Evolutionary conservation across 441 rosid species (phyloP), one percentile per base, ranked within the genome.

Genomic region (Macaranga tanarius): DNA sequence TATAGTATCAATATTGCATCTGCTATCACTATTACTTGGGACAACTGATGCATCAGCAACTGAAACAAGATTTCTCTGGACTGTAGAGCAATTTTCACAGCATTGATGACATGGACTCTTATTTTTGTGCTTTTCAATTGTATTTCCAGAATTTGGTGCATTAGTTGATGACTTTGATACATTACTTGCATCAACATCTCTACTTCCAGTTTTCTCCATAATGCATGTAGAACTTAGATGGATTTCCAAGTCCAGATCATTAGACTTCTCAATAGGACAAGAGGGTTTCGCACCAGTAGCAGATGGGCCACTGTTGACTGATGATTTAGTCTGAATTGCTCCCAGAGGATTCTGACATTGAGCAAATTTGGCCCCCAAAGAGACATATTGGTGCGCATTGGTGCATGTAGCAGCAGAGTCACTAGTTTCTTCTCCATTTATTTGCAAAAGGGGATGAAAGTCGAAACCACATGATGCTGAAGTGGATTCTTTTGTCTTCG

Each of bases 381-480:
- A 75, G 75, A 70, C 85, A 73, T 73, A 72, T 62, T 69, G 69
- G 62, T 75, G 70, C 63, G 64, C 78, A 75, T 74, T 83, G 56
- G 84, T 79, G 76, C 79, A 22, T 75, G 71, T 62, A 71, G 69
- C 62, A 31, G 65, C 75, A 31, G 48, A 75, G 71, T 80, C 81
- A 52, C 59, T 70, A 25, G 77, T 86, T 62, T 71, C 85, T 75
- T 77, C 84, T 69, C 87, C 88, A 7, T 79, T 75, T 83, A 89
- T 88, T 79, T 88, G 91, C 80, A 95, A 81, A 65, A 92, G 96
- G 3, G 99, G 98, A 75, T 95, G 99, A 83, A 95, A 91, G 75
- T 91, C 91, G 62, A 89, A 85, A 75, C 87, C 87, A 58, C 77
- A 76, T 63, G 80, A 75, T 51, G 74, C 80, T 63, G 87, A 78